These are phyloP conservation scores for Linnemannia elongata DNA, from an alignment of 192 early-diverging fungal species.

Conservation along the genomic window DNA sequence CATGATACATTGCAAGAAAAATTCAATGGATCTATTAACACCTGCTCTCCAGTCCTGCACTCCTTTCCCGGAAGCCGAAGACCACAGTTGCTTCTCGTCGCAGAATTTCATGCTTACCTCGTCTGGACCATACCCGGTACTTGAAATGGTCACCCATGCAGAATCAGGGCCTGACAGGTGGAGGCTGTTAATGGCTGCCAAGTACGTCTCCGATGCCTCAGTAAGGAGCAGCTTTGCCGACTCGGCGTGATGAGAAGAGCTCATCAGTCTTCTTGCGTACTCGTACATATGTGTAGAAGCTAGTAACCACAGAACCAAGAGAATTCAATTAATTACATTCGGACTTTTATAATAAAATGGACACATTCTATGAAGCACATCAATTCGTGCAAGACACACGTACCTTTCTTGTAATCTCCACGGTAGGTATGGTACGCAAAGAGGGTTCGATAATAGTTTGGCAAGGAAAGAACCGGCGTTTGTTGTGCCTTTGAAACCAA, in stretches of 20 bases:
- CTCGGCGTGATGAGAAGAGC: constrained; percentile 8
- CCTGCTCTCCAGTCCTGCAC: background rate
- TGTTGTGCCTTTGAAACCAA: constrained; percentile 28
- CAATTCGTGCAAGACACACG: background rate
- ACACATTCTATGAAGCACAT: background rate
- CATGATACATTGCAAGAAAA: background rate
- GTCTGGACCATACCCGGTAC: background rate
- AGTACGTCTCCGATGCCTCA: constrained; percentile 15
- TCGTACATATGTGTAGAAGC: constrained; percentile 43
- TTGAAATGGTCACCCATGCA: constrained; percentile 29
- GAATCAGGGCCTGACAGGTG: constrained; percentile 32
- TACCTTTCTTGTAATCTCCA: constrained; percentile 50
- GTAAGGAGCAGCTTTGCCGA: background rate
- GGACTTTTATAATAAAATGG: background rate
- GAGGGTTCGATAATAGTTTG: constrained; percentile 27
- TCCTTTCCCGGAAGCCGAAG: background rate
- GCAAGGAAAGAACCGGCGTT: constrained; percentile 12
- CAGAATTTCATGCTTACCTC: constrained; percentile 15
- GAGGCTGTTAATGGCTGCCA: constrained; percentile 46
- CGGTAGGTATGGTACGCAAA: constrained; percentile 37
- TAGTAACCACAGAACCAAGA: background rate
- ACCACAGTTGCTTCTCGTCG: background rate
- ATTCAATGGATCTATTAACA: background rate
- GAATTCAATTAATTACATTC: background rate
- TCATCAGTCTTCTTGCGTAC: constrained; percentile 30